These are phyloP conservation scores for Phytopythium sindhum DNA, from an alignment of 352 stramenopile genomes.

Conservation along the genomic window DNA sequence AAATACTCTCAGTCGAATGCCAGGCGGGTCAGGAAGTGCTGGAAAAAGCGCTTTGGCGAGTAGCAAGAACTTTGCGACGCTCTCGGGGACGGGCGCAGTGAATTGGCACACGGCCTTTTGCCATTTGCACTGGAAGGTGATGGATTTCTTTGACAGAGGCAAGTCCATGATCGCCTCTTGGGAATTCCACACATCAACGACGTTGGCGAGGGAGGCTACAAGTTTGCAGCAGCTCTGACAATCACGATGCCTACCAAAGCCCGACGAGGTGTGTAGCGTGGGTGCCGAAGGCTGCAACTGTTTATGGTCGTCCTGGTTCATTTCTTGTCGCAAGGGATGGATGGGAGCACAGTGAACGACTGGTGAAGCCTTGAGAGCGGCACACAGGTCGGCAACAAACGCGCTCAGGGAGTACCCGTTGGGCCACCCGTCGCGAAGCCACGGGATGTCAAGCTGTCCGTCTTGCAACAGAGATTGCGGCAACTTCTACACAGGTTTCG, in stretches of 20 bases:
- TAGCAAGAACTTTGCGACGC: conserved; percentile 25
- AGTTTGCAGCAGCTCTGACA: no score
- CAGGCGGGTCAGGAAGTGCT: conserved; percentile 15
- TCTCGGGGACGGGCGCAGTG: conserved; percentile 20
- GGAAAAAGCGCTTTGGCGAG: conserved; percentile 40
- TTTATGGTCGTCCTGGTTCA: conserved; percentile 10
- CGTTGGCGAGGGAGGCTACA: neutral
- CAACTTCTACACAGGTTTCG: conserved; percentile 28
- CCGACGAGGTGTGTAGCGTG: conserved; percentile 12
- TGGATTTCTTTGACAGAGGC: conserved; percentile 16
- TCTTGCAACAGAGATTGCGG: conserved; percentile 30
- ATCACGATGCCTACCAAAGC: neutral
- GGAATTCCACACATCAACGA: neutral
- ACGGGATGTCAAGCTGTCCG: conserved; percentile 41
- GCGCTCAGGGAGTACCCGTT: conserved; percentile 41
- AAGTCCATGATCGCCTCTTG: neutral
- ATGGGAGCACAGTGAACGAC: conserved; percentile 7
- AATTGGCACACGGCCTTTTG: conserved; percentile 45
- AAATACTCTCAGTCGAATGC: conserved; percentile 31
- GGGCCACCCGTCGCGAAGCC: conserved; percentile 53
- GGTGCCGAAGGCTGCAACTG: conserved; percentile 33
- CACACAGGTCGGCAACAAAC: conserved; percentile 53
- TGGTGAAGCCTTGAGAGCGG: conserved; percentile 15
- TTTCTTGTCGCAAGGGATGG: conserved; percentile 12
- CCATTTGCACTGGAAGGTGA: conserved; percentile 73